Evolutionary conservation across 192 early-diverging fungal species (phyloP), one percentile per base, ranked within the genome.

Genomic region (Dispira parvispora): DNA sequence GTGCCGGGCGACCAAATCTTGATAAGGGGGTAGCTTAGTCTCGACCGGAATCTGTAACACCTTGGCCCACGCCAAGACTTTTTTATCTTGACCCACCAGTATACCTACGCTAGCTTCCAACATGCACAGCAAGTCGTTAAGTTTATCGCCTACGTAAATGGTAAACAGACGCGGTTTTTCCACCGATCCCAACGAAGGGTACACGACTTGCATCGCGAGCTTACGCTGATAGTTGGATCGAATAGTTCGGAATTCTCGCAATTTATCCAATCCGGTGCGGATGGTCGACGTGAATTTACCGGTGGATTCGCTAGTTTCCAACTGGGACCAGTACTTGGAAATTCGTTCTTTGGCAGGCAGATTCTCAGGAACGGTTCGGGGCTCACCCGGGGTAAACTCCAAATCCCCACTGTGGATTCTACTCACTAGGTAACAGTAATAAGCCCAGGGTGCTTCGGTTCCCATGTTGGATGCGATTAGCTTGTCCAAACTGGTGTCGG

Each of bases 101-200:
- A 77, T 47, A 0, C 75, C 75, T 6, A 68, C 43, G 32, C 71
- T 68, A 14, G 75, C 75, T 26, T 38, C 62, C 18, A 73, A 61
- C 38, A 77, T 66, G 0, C 68, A 66, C 18, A 68, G 69, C 21
- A 77, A 57, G 63, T 77, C 75, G 14, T 68, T 77, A 16, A 72
- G 62, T 45, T 71, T 73, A 38, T 77, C 72, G 0, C 75, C 75
- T 1, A 46, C 72, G 55, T 77, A 77, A 0, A 69, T 68, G 18
- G 21, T 52, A 25, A 52, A 26, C 1, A 38, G 32, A 38, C 32
- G 32, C 3, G 32, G 32, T 1, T 38, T 38, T 38, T 38, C 32
- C 32, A 38, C 32, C 32, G 32, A 38, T 4, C 32, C 32, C 32
- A 38, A 38, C 32, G 6, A 38, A 38, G 32, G 32, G 32, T 38